Evolutionary conservation across 1,284 basidiomycete species (phyloP).

Genomic region (Moesziomyces globuligerus): DNA sequence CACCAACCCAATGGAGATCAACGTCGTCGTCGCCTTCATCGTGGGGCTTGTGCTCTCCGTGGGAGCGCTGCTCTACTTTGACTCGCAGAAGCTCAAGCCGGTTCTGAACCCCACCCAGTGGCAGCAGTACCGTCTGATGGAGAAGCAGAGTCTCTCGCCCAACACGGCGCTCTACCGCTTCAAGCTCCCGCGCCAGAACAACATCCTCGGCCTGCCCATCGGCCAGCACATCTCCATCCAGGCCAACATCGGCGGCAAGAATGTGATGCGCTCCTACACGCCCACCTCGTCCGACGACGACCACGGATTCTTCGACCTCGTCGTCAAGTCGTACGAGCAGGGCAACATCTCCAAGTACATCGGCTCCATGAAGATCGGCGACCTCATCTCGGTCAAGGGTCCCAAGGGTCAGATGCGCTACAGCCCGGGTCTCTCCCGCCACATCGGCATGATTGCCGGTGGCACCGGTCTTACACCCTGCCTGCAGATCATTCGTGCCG

Average conservation of each 20-base stretch:
- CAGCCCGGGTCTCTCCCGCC: conserved; percentile 67
- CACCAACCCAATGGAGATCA: conserved; percentile 60
- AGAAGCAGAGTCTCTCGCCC: conserved; percentile 87
- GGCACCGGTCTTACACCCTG: conserved; percentile 88
- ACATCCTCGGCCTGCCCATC: conserved; percentile 89
- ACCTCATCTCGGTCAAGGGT: conserved; percentile 85
- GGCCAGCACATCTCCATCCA: conserved; percentile 95
- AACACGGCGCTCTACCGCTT: conserved; percentile 97
- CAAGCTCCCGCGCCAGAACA: conserved; percentile 77
- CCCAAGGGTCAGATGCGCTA: conserved; percentile 85
- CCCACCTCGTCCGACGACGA: conserved; percentile 93
- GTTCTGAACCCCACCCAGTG: conserved; percentile 80
- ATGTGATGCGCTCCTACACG: conserved; percentile 90
- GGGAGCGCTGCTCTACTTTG: conserved; percentile 53
- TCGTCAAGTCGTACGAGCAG: conserved; percentile 97
- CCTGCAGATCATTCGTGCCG: conserved; percentile 86
- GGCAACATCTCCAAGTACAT: conserved; percentile 92
- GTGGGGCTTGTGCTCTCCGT: conserved; percentile 55
- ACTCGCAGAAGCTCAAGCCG: conserved; percentile 68
- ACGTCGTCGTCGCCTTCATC: conserved; percentile 57
- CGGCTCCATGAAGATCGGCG: conserved; percentile 75
- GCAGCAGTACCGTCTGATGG: conserved; percentile 81
- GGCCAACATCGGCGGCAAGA: conserved; percentile 90
- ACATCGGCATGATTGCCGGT: conserved; percentile 93
- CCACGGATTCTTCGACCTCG: conserved; percentile 90